Percentiles rank a stretch among this genome's conserved stretches.
Evolutionary conservation across 768 basidiomycete genomes (phyloP).

Genomic region (Sistotremastrum niveocremeum): DNA sequence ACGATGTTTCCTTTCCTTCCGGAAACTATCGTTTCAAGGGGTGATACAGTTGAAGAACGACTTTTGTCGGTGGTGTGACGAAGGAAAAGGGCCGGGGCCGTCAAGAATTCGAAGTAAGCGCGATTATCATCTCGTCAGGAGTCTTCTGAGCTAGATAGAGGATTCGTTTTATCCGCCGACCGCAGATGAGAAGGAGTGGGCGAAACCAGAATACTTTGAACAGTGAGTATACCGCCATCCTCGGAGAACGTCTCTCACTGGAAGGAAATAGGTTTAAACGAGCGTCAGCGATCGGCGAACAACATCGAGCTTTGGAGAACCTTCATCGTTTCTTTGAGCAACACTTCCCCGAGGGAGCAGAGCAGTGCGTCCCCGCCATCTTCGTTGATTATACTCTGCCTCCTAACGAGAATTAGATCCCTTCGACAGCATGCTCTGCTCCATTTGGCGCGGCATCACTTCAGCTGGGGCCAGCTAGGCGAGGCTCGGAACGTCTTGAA

Average conservation of each 20-base stretch:
- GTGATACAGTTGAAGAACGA: conserved; percentile 53
- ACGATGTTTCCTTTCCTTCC: conserved; percentile 58
- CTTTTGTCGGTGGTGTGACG: conserved; percentile 49
- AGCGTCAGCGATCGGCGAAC: conserved; percentile 51
- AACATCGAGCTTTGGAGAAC: conserved; percentile 53
- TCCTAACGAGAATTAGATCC: conserved; percentile 31
- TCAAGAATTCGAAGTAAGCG: not conserved
- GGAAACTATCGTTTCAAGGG: conserved; percentile 65
- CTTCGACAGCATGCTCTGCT: conserved; percentile 70
- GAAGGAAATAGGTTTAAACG: conserved; percentile 45
- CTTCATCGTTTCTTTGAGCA: conserved; percentile 75
- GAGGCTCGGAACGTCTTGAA: conserved; percentile 61
- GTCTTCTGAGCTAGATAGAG: conserved; percentile 16
- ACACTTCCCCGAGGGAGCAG: conserved; percentile 64
- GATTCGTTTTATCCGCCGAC: not conserved
- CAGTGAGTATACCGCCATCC: conserved; percentile 25
- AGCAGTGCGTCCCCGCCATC: conserved; percentile 44
- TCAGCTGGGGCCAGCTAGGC: conserved; percentile 48
- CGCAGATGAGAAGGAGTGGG: conserved; percentile 49
- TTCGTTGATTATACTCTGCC: not conserved
- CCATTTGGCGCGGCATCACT: conserved; percentile 68
- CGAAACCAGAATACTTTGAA: conserved; percentile 45
- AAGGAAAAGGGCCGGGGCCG: conserved; percentile 28
- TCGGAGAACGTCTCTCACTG: no score
- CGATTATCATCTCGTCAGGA: conserved; percentile 22